A percentile compares a stretch with the other conserved stretches of the same genome.
These are phyloP conservation scores for Suzukiozyma palmioleophila DNA, from an alignment of 1,139 yeast genomes.

Conservation along the genomic window DNA sequence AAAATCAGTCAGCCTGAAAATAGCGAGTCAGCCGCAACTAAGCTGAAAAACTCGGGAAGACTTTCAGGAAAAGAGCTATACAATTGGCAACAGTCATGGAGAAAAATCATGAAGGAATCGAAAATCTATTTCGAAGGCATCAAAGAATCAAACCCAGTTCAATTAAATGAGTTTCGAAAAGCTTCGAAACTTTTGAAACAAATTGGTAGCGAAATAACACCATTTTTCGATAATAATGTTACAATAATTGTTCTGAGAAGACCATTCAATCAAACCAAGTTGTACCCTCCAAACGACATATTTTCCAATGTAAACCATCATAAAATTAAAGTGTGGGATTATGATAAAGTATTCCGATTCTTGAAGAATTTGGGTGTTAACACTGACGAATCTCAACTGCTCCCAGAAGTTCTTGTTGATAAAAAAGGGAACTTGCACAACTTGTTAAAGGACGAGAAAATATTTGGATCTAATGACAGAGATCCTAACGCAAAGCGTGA, in stretches of 20 bases:
- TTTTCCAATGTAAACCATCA: conserved; percentile 58
- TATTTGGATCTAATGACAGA: conserved; percentile 83
- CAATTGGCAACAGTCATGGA: conserved; percentile 84
- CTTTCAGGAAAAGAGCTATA: conserved; percentile 50
- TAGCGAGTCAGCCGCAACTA: not conserved
- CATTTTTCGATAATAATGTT: conserved; percentile 73
- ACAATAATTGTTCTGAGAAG: conserved; percentile 79
- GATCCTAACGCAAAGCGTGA: conserved; percentile 84
- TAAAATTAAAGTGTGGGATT: conserved; percentile 80
- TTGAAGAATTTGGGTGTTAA: conserved; percentile 62
- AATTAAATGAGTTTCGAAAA: conserved; percentile 47
- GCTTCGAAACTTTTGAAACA: conserved; percentile 51
- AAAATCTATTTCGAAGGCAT: conserved; percentile 78
- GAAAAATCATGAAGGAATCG: conserved; percentile 66
- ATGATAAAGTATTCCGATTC: conserved; percentile 80
- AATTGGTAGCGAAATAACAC: conserved; percentile 64
- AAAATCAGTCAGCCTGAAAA: not conserved
- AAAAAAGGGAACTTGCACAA: conserved; percentile 45
- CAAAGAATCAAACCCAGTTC: conserved; percentile 37
- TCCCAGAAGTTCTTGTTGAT: conserved; percentile 4
- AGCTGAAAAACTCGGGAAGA: conserved; percentile 16
- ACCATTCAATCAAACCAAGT: conserved; percentile 15
- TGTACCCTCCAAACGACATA: conserved; percentile 53
- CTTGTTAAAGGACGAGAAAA: conserved; percentile 76
- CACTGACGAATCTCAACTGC: conserved; percentile 8